phyloP scores from a whole-genome alignment of 169 alveolate species.

The Perkinsus chesapeaki region DNA sequence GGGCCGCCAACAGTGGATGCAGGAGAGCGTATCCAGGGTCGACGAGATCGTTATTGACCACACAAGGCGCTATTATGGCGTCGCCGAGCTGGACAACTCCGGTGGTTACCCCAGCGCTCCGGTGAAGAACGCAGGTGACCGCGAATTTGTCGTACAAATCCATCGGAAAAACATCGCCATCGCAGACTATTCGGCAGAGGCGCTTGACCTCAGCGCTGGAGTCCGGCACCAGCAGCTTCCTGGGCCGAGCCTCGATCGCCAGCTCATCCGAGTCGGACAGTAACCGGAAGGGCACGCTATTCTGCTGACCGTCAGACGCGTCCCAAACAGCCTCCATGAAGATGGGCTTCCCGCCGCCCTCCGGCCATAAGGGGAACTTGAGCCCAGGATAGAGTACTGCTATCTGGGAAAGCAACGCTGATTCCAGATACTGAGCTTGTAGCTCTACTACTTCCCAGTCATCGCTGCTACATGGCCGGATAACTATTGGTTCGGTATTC shows the following conservation, averaged over 20 bases:
- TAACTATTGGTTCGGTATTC: not conserved
- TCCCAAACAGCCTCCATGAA: not conserved
- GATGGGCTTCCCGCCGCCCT: not conserved
- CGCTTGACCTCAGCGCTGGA: not conserved
- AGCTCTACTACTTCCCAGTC: not conserved
- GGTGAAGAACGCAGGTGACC: not conserved
- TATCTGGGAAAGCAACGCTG: not conserved
- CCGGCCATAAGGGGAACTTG: conserved; percentile 1
- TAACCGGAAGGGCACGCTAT: not conserved
- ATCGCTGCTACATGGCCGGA: not conserved
- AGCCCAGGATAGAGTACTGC: not conserved
- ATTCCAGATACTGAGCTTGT: not conserved
- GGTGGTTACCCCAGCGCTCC: not conserved
- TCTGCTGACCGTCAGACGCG: not conserved
- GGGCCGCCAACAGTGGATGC: not conserved
- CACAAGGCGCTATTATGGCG: not conserved
- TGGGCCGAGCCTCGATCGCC: not conserved
- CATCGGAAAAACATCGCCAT: not conserved
- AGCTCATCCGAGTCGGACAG: not conserved
- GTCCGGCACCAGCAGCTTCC: not conserved
- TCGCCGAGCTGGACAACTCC: not conserved
- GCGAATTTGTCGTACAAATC: not conserved
- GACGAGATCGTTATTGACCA: not conserved
- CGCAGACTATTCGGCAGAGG: not conserved
- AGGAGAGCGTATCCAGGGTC: not conserved